Evolutionary conservation across 1,284 basidiomycete genomes (phyloP).

Genomic region (Papiliotrema fonsecae): DNA sequence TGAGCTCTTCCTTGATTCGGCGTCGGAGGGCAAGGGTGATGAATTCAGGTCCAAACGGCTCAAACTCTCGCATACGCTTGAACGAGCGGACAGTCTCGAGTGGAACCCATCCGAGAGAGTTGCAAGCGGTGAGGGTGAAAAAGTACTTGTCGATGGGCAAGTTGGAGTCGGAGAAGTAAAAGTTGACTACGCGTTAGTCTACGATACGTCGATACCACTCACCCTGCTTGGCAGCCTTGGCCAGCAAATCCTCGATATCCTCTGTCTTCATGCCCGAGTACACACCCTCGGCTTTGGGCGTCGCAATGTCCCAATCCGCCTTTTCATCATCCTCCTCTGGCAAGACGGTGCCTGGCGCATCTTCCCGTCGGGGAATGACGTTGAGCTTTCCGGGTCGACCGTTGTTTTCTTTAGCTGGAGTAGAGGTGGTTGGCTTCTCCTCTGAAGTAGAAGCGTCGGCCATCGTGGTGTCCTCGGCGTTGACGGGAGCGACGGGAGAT

Average conservation of each 20-base stretch:
- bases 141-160: conserved; percentile 98
- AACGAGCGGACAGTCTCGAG: conserved; percentile 85
- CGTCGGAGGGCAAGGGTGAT: conserved; percentile 61
- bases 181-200: conserved; percentile 65
- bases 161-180: conserved; percentile 96
- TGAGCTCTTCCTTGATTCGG: conserved; percentile 30
- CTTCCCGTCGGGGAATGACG: conserved; percentile 12
- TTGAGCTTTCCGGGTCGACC: not conserved
- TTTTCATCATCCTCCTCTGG: conserved; percentile 17
- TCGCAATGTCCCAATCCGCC: conserved; percentile 7
- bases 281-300: conserved; percentile 33
- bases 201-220: conserved; percentile 8
- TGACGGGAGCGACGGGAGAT: too few species aligned
- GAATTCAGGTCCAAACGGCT: conserved; percentile 58
- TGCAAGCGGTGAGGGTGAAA: conserved; percentile 75
- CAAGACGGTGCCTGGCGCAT: conserved; percentile 9
- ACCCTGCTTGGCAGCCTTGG: conserved; percentile 40
- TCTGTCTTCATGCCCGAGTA: conserved; percentile 31
- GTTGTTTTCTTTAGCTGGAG: too few species aligned
- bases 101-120: conserved; percentile 83
- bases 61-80: conserved; percentile 86
- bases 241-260: conserved; percentile 30
- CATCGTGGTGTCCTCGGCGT: too few species aligned
- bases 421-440: too few species aligned
- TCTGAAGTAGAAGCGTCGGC: too few species aligned